Evolutionary conservation across 2,329 filamentous ascomycete species (phyloP).

Genomic region (Curvularia verruculosa): DNA sequence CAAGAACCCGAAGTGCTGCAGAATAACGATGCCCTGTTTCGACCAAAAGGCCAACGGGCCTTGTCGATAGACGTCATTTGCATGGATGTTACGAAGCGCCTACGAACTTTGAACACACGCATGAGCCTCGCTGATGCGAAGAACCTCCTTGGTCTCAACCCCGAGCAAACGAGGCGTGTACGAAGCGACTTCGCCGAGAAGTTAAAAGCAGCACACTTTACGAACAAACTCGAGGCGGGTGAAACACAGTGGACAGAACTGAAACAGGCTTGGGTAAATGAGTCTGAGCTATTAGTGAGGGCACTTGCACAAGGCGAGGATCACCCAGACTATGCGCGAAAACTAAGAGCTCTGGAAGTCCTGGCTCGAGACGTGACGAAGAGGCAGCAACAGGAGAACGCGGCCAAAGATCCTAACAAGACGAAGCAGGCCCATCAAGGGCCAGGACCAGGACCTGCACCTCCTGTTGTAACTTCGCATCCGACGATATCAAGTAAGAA

Average conservation of each 20-base stretch:
- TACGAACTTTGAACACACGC: constrained; percentile 68
- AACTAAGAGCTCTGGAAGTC: constrained; percentile 70
- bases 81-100: constrained; percentile 79
- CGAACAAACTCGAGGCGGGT: constrained; percentile 74
- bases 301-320: constrained; percentile 60
- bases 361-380: constrained; percentile 80
- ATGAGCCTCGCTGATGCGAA: constrained; percentile 79
- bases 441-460: constrained; percentile 52
- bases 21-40: constrained; percentile 32
- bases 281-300: constrained; percentile 61
- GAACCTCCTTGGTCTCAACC: constrained; percentile 71
- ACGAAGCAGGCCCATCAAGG: constrained; percentile 50
- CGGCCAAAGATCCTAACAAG: constrained; percentile 59
- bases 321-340: constrained; percentile 61
- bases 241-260: constrained; percentile 73
- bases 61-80: constrained; percentile 80
- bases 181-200: constrained; percentile 70
- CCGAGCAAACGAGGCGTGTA: constrained; percentile 69
- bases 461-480: constrained; percentile 31
- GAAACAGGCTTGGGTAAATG: constrained; percentile 70
- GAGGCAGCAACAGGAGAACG: constrained; percentile 71
- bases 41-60: constrained; percentile 61
- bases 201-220: constrained; percentile 69
- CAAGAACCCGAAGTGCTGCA: constrained; percentile 61
- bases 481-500: constrained; percentile 34